Percentiles rank a stretch among this genome's conserved stretches.
These are phyloP conservation scores for Zymoseptoria tritici DNA, from an alignment of 2,329 filamentous ascomycete genomes.

Conservation along the genomic window DNA sequence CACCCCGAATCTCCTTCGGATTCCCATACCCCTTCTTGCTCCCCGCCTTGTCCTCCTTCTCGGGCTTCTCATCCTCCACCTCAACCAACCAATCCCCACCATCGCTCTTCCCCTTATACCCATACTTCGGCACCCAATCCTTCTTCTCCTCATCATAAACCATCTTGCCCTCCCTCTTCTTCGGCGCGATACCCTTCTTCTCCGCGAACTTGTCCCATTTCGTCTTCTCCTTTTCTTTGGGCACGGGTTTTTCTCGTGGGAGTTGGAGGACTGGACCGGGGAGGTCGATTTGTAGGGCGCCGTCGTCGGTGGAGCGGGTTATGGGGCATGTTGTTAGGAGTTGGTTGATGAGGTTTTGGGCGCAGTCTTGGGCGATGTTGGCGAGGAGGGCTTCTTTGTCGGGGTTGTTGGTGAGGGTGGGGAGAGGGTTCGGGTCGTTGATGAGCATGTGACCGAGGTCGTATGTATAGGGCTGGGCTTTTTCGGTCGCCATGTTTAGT, in stretches of 20 bases:
- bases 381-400: conserved; percentile 58
- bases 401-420: conserved; percentile 42
- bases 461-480: conserved; percentile 86
- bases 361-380: conserved; percentile 73
- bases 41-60: conserved; percentile 54
- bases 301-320: conserved; percentile 55
- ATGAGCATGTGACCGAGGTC: conserved; percentile 82
- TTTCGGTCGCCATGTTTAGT: conserved; percentile 32
- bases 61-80: conserved; percentile 60
- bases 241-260: conserved; percentile 87
- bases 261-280: conserved; percentile 63
- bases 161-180: conserved; percentile 72
- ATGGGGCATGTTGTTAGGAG: conserved; percentile 83
- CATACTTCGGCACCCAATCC: conserved; percentile 92
- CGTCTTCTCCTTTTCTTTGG: conserved; percentile 70
- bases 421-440: conserved; percentile 78
- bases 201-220: conserved; percentile 95
- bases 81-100: conserved; percentile 78
- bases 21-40: conserved; percentile 18
- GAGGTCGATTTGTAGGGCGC: conserved; percentile 64
- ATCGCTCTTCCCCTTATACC: conserved; percentile 70
- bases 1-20: conserved; percentile 6
- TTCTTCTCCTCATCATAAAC: conserved; percentile 76
- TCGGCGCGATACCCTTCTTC: conserved; percentile 93
- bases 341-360: conserved; percentile 89